Conservation (phyloP, 2,329 filamentous ascomycete species). For the Neurospora sp. region DNA sequence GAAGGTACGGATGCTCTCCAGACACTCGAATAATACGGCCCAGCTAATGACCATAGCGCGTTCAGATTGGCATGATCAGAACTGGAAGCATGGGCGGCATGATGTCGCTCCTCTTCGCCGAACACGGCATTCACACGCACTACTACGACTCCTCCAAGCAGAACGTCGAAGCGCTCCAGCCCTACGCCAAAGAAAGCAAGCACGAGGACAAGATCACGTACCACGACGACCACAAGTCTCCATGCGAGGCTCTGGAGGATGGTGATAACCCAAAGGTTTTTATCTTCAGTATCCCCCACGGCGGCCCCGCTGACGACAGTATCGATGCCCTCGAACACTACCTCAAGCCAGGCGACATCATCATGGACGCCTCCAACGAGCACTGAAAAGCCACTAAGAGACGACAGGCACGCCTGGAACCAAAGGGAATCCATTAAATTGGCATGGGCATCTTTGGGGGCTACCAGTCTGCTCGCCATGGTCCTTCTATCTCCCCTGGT, state of each 20-base stretch:
- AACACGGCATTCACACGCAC: slow-evolving; percentile 43
- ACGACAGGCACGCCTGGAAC: slow-evolving; percentile 45
- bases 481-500: slow-evolving; percentile 59
- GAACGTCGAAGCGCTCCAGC: slow-evolving; percentile 34
- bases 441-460: slow-evolving; percentile 61
- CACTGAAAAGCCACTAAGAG: slow-evolving; percentile 55
- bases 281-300: slow-evolving; percentile 43
- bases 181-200: slow-evolving; percentile 21
- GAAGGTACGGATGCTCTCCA: not conserved
- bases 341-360: slow-evolving; percentile 51
- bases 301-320: slow-evolving; percentile 27
- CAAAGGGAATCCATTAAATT: slow-evolving; percentile 53
- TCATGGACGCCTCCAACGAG: slow-evolving; percentile 62
- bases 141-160: slow-evolving; percentile 40
- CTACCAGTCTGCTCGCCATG: slow-evolving; percentile 56
- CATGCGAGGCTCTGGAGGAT: slow-evolving; percentile 35
- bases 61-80: slow-evolving; percentile 45
- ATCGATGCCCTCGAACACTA: slow-evolving; percentile 30
- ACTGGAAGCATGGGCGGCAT: slow-evolving; percentile 51
- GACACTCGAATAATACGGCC: not conserved
- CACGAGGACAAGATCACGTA: slow-evolving; percentile 22
- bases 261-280: slow-evolving; percentile 34
- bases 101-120: slow-evolving; percentile 49
- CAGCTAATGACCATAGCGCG: not conserved
- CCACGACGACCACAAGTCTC: slow-evolving; percentile 34